These are phyloP conservation scores for Pythium aphanidermatum DNA, from an alignment of 352 stramenopile genomes.

Conservation along the genomic window DNA sequence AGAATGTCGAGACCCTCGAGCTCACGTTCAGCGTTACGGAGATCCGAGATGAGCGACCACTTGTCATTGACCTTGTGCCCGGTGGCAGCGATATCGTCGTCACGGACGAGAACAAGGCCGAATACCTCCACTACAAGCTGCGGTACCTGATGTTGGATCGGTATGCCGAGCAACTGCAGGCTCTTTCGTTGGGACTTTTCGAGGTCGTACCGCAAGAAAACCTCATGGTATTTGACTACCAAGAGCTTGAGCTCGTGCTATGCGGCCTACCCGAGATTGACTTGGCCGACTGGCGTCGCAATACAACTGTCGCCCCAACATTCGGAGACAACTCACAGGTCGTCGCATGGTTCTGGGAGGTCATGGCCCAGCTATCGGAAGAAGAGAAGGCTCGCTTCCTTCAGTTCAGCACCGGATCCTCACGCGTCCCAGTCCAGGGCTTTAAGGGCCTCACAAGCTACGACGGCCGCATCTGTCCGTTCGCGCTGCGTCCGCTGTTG, in stretches of 20 bases:
- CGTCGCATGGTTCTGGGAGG: conserved; percentile 76
- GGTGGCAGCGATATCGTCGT: conserved; percentile 67
- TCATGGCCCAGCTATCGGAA: conserved; percentile 44
- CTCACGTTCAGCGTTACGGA: conserved; percentile 75
- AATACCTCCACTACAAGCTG: conserved; percentile 92
- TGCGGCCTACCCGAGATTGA: conserved; percentile 85
- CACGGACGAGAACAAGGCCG: conserved; percentile 93
- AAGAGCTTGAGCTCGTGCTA: conserved; percentile 92
- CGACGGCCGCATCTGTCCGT: conserved; percentile 74
- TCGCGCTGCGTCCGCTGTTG: conserved; percentile 50
- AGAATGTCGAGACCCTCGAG: conserved; percentile 57
- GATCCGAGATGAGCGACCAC: conserved; percentile 44
- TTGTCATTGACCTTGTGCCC: conserved; percentile 58
- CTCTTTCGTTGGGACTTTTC: conserved; percentile 89
- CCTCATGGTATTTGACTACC: conserved; percentile 97
- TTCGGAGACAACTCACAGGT: conserved; percentile 42
- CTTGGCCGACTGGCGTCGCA: conserved; percentile 79
- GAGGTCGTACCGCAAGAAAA: conserved; percentile 96
- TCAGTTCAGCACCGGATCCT: conserved; percentile 83
- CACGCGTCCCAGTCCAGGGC: conserved; percentile 78
- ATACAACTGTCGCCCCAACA: conserved; percentile 55
- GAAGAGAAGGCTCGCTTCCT: conserved; percentile 78
- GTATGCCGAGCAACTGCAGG: conserved; percentile 89
- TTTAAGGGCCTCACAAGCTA: conserved; percentile 82
- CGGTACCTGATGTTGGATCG: conserved; percentile 95